Conservation (phyloP, 2,329 filamentous ascomycete species). For the Trichoderma gracile region DNA sequence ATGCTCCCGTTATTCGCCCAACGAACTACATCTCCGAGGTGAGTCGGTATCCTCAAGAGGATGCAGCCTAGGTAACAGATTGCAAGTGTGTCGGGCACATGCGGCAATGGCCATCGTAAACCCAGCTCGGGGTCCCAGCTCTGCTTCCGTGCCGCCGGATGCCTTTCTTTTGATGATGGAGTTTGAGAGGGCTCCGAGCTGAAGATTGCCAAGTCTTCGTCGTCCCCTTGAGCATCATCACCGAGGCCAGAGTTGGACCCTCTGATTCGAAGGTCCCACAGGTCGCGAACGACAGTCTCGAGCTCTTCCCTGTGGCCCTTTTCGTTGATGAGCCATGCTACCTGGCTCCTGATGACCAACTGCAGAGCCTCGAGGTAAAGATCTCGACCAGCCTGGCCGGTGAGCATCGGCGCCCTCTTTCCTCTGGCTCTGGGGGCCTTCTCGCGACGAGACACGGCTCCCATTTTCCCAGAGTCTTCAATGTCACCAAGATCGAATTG, state of each 20-base stretch:
- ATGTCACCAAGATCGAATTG: slow-evolving; percentile 64
- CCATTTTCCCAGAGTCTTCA: slow-evolving; percentile 65
- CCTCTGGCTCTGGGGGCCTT: slow-evolving; percentile 58
- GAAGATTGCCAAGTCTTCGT: slow-evolving; percentile 40
- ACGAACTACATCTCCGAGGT: slow-evolving; percentile 67
- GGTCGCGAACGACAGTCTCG: slow-evolving; percentile 75
- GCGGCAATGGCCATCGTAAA: slow-evolving; percentile 60
- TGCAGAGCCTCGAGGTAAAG: slow-evolving; percentile 85
- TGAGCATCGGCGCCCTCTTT: slow-evolving; percentile 52
- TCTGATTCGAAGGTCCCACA: slow-evolving; percentile 74
- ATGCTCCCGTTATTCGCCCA: slow-evolving; percentile 71
- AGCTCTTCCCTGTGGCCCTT: slow-evolving; percentile 70
- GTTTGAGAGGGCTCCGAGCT: slow-evolving; percentile 41
- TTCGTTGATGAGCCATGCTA: slow-evolving; percentile 68
- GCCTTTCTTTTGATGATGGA: slow-evolving; percentile 35
- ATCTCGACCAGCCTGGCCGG: slow-evolving; percentile 68
- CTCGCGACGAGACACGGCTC: slow-evolving; percentile 56
- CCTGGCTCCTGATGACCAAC: slow-evolving; percentile 79
- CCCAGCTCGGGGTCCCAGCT: slow-evolving; percentile 49
- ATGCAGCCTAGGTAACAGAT: slow-evolving; percentile 79
- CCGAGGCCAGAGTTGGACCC: slow-evolving; percentile 42
- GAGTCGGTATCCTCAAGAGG: slow-evolving; percentile 74
- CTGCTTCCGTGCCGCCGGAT: slow-evolving; percentile 39
- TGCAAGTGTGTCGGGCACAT: slow-evolving; percentile 70
- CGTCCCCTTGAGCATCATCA: slow-evolving; percentile 29